Base-by-base conservation (phyloP, 345 rosid species). In the Firmiana major region DNA sequence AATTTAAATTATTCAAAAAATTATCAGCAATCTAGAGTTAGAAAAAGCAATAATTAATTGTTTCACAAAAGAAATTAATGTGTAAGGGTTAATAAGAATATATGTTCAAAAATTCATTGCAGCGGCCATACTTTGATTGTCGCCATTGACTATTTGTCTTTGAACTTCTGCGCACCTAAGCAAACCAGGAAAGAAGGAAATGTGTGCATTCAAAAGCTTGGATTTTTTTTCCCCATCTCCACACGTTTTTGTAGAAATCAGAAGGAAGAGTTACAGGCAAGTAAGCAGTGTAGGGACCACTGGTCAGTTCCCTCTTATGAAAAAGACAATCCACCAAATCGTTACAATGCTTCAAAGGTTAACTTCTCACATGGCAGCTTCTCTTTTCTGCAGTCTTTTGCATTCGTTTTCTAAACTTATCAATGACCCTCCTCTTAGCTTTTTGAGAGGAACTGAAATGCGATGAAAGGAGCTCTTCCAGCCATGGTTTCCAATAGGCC, bases 261-360 rank as follows among this genome's bases (percentile, higher is more conserved):
- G 36, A 51, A 36, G 57, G 24, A 73, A 79, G 83, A 77, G 74
- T 77, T 63, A 64, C 53, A 17, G 60, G 15, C 22, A 81, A 77
- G 81, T 1, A 74, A 77, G 48, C 28, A 28, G 19, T 31, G 45
- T 67, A 79, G 83, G 80, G 84, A 78, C 83, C 75, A 66, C 80
- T 42, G 70, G 65, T 51, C 75, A 76, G 82, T 80, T 83, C 71
- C 15, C 58, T 80, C 79, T 48, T 73, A 71, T 55, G 5, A 45
- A 57, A 78, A 62, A 79, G 76, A 69, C 71, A 62, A 34, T 2
- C 7, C 63, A 78, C 26, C 78, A 66, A 63, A 38, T 71, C 74
- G 40, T 26, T 64, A 16, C 45, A 48, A 74, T 70, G 77, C 81
- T 77, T 83, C 81, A 51, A 64, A 40, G n/a, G 13, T 74, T 67